Evolutionary conservation across 2,329 filamentous ascomycete genomes (phyloP).

Genomic region (Scedosporium apiospermum): DNA sequence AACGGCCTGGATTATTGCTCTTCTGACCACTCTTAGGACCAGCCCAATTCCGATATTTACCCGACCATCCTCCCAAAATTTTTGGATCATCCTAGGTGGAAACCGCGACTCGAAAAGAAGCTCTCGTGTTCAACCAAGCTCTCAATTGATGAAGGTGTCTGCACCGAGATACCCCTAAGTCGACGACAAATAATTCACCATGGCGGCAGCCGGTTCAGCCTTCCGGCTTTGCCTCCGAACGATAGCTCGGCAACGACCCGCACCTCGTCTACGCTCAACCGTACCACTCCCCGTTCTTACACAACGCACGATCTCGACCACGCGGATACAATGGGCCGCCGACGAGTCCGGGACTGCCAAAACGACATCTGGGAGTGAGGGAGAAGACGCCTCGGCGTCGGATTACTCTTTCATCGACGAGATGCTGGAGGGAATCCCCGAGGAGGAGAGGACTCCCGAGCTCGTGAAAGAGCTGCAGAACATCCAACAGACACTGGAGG

Average conservation of each 20-base stretch:
- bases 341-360: conserved; percentile 11
- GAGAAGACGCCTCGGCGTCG: conserved; percentile 7
- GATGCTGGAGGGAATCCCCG: conserved; percentile 8
- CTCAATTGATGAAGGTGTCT: conserved; percentile 5
- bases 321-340: conserved; percentile 13
- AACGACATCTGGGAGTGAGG: background rate
- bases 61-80: conserved; percentile 1
- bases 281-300: conserved; percentile 3
- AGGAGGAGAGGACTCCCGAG: conserved; percentile 5
- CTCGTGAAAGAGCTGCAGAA: conserved; percentile 8
- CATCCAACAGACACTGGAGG: conserved; percentile 8
- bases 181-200: conserved; percentile 12
- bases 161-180: background rate
- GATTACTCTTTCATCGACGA: conserved; percentile 7
- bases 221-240: conserved; percentile 22
- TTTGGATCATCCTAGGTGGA: background rate
- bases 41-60: conserved; percentile 1
- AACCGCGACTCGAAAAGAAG: background rate
- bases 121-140: background rate
- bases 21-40: background rate
- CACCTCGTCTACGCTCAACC: conserved; percentile 1
- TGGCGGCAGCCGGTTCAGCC: conserved; percentile 29
- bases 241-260: conserved; percentile 11
- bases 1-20: too few relatives aligned
- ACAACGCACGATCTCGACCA: conserved; percentile 7